phyloP scores from a whole-genome alignment of 768 basidiomycete genomes.

The Astraeus odoratus region DNA sequence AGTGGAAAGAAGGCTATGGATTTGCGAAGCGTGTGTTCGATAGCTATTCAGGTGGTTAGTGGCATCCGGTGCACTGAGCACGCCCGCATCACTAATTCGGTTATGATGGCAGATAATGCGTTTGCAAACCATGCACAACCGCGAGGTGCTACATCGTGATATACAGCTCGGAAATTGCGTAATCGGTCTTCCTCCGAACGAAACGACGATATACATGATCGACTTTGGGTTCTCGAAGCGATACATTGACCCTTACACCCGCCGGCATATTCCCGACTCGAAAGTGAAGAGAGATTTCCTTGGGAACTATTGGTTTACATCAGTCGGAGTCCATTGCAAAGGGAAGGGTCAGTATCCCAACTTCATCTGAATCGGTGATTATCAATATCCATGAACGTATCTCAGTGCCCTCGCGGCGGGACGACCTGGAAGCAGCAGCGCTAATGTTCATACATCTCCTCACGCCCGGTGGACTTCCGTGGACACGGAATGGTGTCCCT shows the following conservation, averaged over 20 bases:
- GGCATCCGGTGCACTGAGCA: not conserved
- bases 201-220: conserved; percentile 69
- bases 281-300: conserved; percentile 66
- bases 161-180: conserved; percentile 76
- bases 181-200: conserved; percentile 52
- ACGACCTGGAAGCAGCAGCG: conserved; percentile 72
- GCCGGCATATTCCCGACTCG: conserved; percentile 66
- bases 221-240: conserved; percentile 81
- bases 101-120: conserved; percentile 48
- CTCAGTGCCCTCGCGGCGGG: conserved; percentile 69
- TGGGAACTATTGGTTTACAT: conserved; percentile 83
- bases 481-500: conserved; percentile 79
- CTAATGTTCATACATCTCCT: conserved; percentile 78
- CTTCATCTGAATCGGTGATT: conserved; percentile 8
- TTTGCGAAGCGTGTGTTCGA: conserved; percentile 62
- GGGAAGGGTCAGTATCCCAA: conserved; percentile 49
- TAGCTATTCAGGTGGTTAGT: conserved; percentile 73
- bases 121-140: conserved; percentile 69
- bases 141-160: conserved; percentile 70
- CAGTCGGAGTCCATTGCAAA: conserved; percentile 70
- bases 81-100: conserved; percentile 6
- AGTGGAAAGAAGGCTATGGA: conserved; percentile 56
- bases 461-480: conserved; percentile 66
- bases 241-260: conserved; percentile 61
- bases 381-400: conserved; percentile 14